A percentile compares a stretch with the other conserved stretches of the same genome.
These are phyloP conservation scores for Schoenoplectus tabernaemontani DNA, from an alignment of 202 grass and related monocot species.

Conservation along the genomic window DNA sequence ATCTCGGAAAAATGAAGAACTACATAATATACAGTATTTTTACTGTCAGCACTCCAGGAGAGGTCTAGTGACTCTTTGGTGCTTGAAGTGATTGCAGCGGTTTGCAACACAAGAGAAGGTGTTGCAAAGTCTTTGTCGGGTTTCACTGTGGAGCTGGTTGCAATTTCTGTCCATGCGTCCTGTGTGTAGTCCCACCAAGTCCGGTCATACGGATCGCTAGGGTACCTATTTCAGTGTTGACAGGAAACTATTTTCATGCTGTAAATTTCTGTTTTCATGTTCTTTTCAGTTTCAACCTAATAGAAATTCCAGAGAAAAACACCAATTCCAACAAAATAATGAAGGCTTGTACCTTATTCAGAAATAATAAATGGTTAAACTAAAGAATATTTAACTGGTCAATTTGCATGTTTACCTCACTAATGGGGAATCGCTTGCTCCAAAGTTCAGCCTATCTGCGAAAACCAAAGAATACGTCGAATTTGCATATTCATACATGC, in stretches of 20 bases:
- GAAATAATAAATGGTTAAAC: too few species aligned
- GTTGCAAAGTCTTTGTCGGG: neutral
- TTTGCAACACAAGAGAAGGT: neutral
- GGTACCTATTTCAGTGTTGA: constrained; percentile 18
- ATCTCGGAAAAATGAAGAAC: neutral
- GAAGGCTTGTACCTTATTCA: too few species aligned
- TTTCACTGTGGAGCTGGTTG: neutral
- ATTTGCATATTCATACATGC: constrained; percentile 35
- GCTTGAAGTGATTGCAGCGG: neutral
- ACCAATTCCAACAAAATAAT: too few species aligned
- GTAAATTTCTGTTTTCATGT: too few species aligned
- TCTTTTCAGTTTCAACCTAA: too few species aligned
- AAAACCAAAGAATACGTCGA: constrained; percentile 24
- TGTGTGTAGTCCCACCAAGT: neutral
- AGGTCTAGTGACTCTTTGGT: neutral
- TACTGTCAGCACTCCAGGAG: neutral
- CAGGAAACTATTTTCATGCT: too few species aligned
- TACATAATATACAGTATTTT: neutral
- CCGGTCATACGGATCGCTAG: constrained; percentile 26
- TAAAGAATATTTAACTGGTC: too few species aligned
- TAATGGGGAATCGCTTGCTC: neutral
- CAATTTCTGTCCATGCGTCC: neutral
- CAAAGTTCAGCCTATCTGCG: neutral
- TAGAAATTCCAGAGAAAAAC: too few species aligned
- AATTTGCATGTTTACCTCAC: neutral